Conservation (phyloP, 2,329 filamentous ascomycete genomes). For the Fusarium sp. region DNA sequence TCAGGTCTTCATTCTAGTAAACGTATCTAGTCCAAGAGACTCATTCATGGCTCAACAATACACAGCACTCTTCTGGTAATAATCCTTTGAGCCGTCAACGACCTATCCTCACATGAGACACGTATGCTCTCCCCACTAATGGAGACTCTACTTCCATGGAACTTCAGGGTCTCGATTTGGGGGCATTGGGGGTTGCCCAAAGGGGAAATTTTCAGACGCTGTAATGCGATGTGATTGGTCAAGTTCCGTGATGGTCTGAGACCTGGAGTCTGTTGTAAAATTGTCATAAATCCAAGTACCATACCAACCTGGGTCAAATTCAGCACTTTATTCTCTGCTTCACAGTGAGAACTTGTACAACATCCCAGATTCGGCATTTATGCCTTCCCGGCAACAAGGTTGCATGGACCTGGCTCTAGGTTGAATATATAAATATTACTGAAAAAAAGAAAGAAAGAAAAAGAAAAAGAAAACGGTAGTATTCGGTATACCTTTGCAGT, state of each 20-base stretch:
- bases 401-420: background rate
- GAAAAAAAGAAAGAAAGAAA: too few species aligned
- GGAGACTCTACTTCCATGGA: background rate
- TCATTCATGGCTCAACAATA: background rate
- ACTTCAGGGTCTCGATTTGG: background rate
- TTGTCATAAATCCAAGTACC: background rate
- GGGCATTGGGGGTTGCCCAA: slow-evolving; percentile 21
- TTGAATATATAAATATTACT: background rate
- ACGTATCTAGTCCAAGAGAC: background rate
- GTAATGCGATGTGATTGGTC: slow-evolving; percentile 17
- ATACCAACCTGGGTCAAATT: background rate
- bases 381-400: background rate
- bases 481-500: background rate
- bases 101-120: background rate
- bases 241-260: background rate
- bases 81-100: background rate
- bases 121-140: background rate
- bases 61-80: background rate
- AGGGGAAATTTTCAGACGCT: slow-evolving; percentile 7
- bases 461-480: background rate
- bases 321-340: background rate
- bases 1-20: background rate
- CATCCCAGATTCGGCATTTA: background rate
- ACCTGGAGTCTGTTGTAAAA: background rate
- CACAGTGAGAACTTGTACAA: background rate